Evolutionary conservation across 306 rosid genomes (phyloP), one percentile per base, ranked within the genome.

Genomic region (Quercus rubra): DNA sequence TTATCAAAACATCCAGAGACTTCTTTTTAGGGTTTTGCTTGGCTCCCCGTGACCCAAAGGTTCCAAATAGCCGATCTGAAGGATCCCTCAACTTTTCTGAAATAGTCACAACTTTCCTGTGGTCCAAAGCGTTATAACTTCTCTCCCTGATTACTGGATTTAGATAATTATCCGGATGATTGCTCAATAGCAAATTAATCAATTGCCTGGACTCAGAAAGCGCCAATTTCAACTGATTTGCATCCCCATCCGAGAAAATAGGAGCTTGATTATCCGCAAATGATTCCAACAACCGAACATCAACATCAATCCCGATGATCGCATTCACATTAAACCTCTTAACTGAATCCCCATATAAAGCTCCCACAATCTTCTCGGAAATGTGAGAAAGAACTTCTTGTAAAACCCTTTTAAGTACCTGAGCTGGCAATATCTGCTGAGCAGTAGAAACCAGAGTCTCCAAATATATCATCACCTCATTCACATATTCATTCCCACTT

Each of bases 1-100:
- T 96, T 80, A 96, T 93, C 90, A 96, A 84, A 27, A 75, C 62
- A 80, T 87, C 97, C 86, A 91, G 74, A 28, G 99, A 96, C 85
- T 96, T 96, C 96, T 86, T 93, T 85, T 93, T 93, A 1, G 99
- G 98, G 79, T 93, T 96, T 88, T 91, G 99, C 87, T 92, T 91
- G 67, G 88, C 75, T 58, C 90, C 97, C 63, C 99, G 89, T 83
- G 90, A 89, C 38, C 99, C 94, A 57, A 96, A 96, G 77, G 94
- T 96, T 75, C 98, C 98, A 67, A 96, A 96, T 56, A 91, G 88
- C 80, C 99, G 86, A 38, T 95, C 99, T 0, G 99, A 91, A 80
- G 96, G 86, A 85, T 96, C 99, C 86, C 85, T 91, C 81, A 96
- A 83, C 79, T 96, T 93, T 75, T 96, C 98, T 63, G 98, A 91